A percentile compares a stretch with the other conserved stretches of the same genome.
Evolutionary conservation across 1,284 basidiomycete genomes (phyloP).

Genomic region (Sphagnurus paluster): DNA sequence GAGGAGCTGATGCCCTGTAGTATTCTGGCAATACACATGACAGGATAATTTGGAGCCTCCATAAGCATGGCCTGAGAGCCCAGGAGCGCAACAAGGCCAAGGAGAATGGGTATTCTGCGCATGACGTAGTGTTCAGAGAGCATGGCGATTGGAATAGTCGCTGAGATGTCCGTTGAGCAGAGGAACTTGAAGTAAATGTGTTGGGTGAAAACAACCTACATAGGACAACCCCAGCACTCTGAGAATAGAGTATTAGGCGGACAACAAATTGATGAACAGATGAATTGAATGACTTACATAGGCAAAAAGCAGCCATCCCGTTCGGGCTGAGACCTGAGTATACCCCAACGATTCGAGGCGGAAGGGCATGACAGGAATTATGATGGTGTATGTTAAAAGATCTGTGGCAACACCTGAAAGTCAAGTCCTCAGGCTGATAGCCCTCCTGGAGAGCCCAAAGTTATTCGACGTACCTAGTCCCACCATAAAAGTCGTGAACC

Average conservation of each 20-base stretch:
- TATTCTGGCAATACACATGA: slow-evolving; percentile 73
- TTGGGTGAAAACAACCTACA: too few species aligned
- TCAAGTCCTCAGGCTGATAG: too few species aligned
- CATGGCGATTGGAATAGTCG: slow-evolving; percentile 70
- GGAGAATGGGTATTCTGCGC: slow-evolving; percentile 58
- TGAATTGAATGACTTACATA: slow-evolving; percentile 39
- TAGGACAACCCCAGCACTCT: slow-evolving; percentile 51
- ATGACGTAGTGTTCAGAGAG: slow-evolving; percentile 62
- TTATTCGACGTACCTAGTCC: slow-evolving; percentile 31
- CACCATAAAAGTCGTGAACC: slow-evolving; percentile 49
- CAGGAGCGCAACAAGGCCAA: slow-evolving; percentile 56
- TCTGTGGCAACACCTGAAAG: slow-evolving; percentile 60
- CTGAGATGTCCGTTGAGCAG: slow-evolving; percentile 32
- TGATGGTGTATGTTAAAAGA: slow-evolving; percentile 65
- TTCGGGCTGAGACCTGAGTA: slow-evolving; percentile 51
- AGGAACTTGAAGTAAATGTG: too few species aligned
- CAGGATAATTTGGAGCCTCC: slow-evolving; percentile 68
- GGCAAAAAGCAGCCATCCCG: slow-evolving; percentile 69
- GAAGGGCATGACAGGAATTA: slow-evolving; percentile 78
- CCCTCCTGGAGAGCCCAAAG: too few species aligned
- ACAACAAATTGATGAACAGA: background rate
- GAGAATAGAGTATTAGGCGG: background rate
- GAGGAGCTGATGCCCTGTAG: slow-evolving; percentile 75
- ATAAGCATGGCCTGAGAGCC: slow-evolving; percentile 72
- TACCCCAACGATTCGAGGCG: slow-evolving; percentile 60